Conservation (phyloP, 495 filamentous ascomycete species). For the Monascus purpureus region DNA sequence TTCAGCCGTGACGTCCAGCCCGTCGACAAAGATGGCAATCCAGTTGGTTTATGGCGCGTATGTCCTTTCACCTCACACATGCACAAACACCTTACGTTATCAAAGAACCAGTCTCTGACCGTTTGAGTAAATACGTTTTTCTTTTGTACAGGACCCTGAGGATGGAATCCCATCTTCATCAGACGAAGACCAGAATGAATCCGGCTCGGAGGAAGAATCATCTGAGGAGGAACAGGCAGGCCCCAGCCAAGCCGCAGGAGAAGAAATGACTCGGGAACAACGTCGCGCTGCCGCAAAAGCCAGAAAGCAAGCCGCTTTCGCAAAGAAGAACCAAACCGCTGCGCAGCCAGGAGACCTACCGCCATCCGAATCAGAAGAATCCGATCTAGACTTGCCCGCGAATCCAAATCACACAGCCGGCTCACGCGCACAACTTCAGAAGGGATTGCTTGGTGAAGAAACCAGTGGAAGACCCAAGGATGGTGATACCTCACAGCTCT, state of each 20-base stretch:
- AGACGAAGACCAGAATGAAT: conserved; percentile 22
- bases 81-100: neutral
- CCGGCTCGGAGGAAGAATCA: conserved; percentile 26
- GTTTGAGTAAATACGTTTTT: too few relatives aligned
- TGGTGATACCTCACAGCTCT: conserved; percentile 41
- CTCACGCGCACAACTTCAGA: conserved; percentile 44
- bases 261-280: conserved; percentile 66
- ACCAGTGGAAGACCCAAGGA: conserved; percentile 13
- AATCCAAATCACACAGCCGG: conserved; percentile 83
- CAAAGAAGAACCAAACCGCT: conserved; percentile 44
- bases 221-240: conserved; percentile 26
- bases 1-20: conserved; percentile 84
- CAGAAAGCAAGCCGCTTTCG: conserved; percentile 76
- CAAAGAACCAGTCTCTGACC: too few relatives aligned
- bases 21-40: conserved; percentile 70
- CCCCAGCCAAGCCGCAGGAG: conserved; percentile 8
- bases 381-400: conserved; percentile 56
- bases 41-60: conserved; percentile 64
- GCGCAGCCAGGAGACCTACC: conserved; percentile 76
- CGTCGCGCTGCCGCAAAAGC: conserved; percentile 81
- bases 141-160: conserved; percentile 39
- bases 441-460: conserved; percentile 30
- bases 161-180: conserved; percentile 26
- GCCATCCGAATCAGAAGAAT: conserved; percentile 48
- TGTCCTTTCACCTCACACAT: conserved; percentile 16